These are phyloP conservation scores for Wickerhamiella azyma DNA, from an alignment of 805 yeast genomes.

Conservation along the genomic window DNA sequence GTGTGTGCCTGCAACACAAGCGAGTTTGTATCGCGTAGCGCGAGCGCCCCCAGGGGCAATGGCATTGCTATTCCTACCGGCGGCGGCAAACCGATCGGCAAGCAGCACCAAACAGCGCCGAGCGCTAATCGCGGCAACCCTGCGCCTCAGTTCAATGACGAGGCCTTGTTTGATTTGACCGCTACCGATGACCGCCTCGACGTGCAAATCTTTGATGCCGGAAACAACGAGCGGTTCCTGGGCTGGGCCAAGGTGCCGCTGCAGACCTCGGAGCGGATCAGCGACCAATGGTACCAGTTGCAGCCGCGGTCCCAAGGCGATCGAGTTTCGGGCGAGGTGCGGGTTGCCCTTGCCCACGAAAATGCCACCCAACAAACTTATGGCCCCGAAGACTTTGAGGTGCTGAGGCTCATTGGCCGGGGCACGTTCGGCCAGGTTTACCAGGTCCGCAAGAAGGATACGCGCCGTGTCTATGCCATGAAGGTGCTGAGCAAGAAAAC, in stretches of 20 bases:
- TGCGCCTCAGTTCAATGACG: slow-evolving; percentile 84
- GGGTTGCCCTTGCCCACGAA: slow-evolving; percentile 60
- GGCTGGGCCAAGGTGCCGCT: slow-evolving; percentile 52
- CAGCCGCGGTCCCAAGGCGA: slow-evolving; percentile 65
- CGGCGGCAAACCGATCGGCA: slow-evolving; percentile 2
- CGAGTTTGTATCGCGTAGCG: slow-evolving; percentile 58
- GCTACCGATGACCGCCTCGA: slow-evolving; percentile 70
- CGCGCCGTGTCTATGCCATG: slow-evolving; percentile 90
- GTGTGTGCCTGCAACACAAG: slow-evolving; percentile 86
- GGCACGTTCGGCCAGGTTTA: slow-evolving; percentile 98
- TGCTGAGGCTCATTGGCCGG: slow-evolving; percentile 77
- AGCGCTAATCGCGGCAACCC: slow-evolving; percentile 19
- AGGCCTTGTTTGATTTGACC: slow-evolving; percentile 82
- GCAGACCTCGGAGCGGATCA: slow-evolving; percentile 18
- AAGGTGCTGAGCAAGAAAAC: slow-evolving; percentile 88
- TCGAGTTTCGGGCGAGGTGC: slow-evolving; percentile 61
- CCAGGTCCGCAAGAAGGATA: slow-evolving; percentile 86
- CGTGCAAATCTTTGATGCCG: slow-evolving; percentile 81
- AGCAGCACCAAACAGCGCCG: slow-evolving; percentile 7
- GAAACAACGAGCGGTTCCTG: slow-evolving; percentile 64
- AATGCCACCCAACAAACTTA: slow-evolving; percentile 50
- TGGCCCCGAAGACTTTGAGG: slow-evolving; percentile 92
- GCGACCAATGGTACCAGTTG: slow-evolving; percentile 62
- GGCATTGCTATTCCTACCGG: slow-evolving; percentile 30
- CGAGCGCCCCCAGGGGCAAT: slow-evolving; percentile 12